Evolutionary conservation across 495 filamentous ascomycete species (phyloP).

Genomic region (Xylaria grammica): DNA sequence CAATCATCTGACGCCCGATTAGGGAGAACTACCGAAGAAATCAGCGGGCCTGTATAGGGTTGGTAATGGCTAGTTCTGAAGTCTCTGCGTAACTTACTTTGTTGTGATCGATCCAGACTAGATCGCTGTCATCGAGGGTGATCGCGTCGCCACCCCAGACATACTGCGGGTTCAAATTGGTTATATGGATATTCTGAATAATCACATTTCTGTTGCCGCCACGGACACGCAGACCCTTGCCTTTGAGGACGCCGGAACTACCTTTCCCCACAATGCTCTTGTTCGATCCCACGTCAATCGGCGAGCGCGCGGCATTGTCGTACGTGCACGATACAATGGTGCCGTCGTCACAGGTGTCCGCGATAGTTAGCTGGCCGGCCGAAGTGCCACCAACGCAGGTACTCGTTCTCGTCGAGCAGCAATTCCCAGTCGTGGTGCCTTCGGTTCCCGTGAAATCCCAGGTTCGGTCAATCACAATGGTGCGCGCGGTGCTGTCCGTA

Average conservation of each 20-base stretch:
- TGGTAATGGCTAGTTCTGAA: too few relatives aligned
- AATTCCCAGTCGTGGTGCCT: slow-evolving; percentile 48
- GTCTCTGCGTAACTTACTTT: slow-evolving; percentile 27
- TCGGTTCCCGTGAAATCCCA: slow-evolving; percentile 53
- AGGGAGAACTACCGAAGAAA: too few relatives aligned
- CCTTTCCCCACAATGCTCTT: slow-evolving; percentile 42
- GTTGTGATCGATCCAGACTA: slow-evolving; percentile 45
- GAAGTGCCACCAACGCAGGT: slow-evolving; percentile 13
- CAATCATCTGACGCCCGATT: neutral
- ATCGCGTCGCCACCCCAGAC: slow-evolving; percentile 49
- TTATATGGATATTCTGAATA: slow-evolving; percentile 39
- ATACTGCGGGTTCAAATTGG: slow-evolving; percentile 44
- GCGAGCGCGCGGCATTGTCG: slow-evolving; percentile 39
- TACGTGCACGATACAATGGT: slow-evolving; percentile 42
- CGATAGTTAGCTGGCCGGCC: slow-evolving; percentile 57
- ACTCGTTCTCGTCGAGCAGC: slow-evolving; percentile 53
- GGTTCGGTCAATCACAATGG: slow-evolving; percentile 54
- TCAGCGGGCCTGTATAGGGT: too few relatives aligned
- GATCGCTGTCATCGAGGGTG: slow-evolving; percentile 34
- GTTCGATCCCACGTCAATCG: slow-evolving; percentile 40
- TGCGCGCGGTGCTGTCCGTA: slow-evolving; percentile 48
- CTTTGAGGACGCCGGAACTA: slow-evolving; percentile 41
- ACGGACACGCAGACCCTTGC: slow-evolving; percentile 41
- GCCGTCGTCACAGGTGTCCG: slow-evolving; percentile 42
- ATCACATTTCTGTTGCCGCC: slow-evolving; percentile 43